A percentile compares a stretch with the other conserved stretches of the same genome.
phyloP scores from a whole-genome alignment of 2,329 filamentous ascomycete species.

The Cercospora beticola region DNA sequence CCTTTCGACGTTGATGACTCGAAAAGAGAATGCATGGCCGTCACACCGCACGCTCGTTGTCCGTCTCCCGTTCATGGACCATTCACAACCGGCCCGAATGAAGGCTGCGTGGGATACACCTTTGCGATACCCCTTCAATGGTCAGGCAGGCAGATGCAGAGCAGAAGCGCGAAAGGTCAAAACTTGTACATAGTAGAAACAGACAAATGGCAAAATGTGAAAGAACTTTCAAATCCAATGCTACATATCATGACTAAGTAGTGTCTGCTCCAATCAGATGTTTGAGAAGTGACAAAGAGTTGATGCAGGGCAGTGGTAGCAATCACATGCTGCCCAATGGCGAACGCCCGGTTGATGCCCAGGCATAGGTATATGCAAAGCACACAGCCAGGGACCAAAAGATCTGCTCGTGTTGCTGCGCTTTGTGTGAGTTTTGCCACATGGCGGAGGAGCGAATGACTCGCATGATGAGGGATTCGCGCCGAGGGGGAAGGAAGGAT shows the following conservation, averaged over 20 bases:
- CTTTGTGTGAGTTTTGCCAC: background rate
- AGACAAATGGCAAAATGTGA: background rate
- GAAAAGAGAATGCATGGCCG: background rate
- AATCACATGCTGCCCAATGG: background rate
- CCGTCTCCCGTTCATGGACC: background rate
- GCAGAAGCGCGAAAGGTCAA: background rate
- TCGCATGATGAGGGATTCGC: background rate
- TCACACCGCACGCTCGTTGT: background rate
- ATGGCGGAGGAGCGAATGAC: background rate
- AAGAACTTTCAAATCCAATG: background rate
- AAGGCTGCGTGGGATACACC: background rate
- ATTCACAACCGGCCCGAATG: background rate
- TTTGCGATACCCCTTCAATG: background rate
- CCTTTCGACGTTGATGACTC: background rate
- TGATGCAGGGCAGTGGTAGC: background rate
- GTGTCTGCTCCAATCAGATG: background rate
- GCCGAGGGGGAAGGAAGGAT: background rate
- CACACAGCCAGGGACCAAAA: background rate
- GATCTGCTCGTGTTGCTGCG: background rate
- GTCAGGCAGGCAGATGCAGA: background rate
- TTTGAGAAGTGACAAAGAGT: background rate
- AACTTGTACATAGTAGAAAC: background rate
- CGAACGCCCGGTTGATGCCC: background rate
- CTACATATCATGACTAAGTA: background rate
- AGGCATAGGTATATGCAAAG: background rate